Evolutionary conservation across 2,329 filamentous ascomycete species (phyloP), one percentile per base, ranked within the genome.

Genomic region (Colletotrichum paranaense): DNA sequence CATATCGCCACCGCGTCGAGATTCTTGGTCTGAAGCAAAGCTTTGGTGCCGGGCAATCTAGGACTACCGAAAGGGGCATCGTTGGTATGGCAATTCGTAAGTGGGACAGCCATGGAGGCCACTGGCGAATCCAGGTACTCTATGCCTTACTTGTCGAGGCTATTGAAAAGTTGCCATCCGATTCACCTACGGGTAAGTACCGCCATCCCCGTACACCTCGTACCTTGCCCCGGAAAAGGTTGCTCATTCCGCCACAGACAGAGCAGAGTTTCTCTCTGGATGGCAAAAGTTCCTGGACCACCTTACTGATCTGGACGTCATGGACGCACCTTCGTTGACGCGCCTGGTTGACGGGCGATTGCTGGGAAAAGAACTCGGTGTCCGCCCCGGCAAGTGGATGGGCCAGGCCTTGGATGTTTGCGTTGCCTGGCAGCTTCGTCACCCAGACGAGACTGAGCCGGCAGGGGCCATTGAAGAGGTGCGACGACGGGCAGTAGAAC

Each of bases 321-420:
- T 90, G 77, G 87, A 92, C 64, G 90, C 87, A 0, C 86, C 89
- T 1, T 84, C 88, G 2, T 80, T 93, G 46, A 91, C 90, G 77
- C 88, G 88, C 5, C 84, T 94, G 28, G 86, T 97, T 42, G 94
- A 97, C 79, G 96, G 97, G 19, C 93, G 89, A 52, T 86, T 92
- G 65, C 88, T 98, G 24, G 89, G 91, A 22, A 88, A 91, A 74
- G 90, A 89, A 4, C 86, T 98, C 4, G 90, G 88, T 0, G 84
- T 88, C n/a, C 91, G 91, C 75, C 92, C 94, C 0, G 95, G 94
- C 1, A 91, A 87, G n/a, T 98, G 96, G 96, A 93, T 97, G 88
- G 91, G 91, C 67, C 87, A 88, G 58, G 95, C 95, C 4, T 84
- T 98, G 59, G 93, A 97, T 38, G 86, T 95, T 4, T 93, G 94